Evolutionary conservation across 768 basidiomycete genomes (phyloP), one percentile per base, ranked within the genome.

Genomic region (Agrocybe praecox): DNA sequence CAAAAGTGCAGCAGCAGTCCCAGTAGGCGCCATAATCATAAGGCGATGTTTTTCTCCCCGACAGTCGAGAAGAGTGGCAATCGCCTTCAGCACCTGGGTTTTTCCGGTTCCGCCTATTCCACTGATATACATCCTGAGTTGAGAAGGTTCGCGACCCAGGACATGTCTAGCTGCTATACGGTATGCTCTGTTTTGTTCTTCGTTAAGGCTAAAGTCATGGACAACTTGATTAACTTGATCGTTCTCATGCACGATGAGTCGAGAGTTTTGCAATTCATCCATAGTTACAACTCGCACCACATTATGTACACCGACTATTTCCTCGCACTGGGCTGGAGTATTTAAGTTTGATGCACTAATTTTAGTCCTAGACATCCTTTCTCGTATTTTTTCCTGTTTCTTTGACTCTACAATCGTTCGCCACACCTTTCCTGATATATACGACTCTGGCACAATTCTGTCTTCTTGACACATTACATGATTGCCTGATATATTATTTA

Each of bases 51-150:
- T 52, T 50, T 63, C 59, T 26, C 52, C 51, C 34, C 54, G 45
- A 32, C 32, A n/a, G 1, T 47, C 46, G 36, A 74, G 73, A 21
- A 71, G 65, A 15, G 53, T 4, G 11, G 58, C 49, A 5, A 71
- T 4, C 19, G 72, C 63, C 49, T 69, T 56, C 1, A 76, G 55
- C 0, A 76, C 72, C 34, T 68, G 65, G 0, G 69, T 64, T 60
- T 75, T 76, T 0, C 73, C 72, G 3, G 72, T 72, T 1, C 73
- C 73, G 17, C 69, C 73, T 63, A 72, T 71, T 0, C 74, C 75
- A 17, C 71, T 72, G 0, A 75, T 47, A 54, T 73, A 69, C 71
- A 76, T 70, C 46, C 59, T 60, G 0, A 76, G 46, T n/a, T 65
- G 70, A 0, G 62, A 57, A 7, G 56, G 42, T 18, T 26, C 26